Base-by-base conservation (phyloP, 106 monocot genomes). In the Gastrodia elata region DNA sequence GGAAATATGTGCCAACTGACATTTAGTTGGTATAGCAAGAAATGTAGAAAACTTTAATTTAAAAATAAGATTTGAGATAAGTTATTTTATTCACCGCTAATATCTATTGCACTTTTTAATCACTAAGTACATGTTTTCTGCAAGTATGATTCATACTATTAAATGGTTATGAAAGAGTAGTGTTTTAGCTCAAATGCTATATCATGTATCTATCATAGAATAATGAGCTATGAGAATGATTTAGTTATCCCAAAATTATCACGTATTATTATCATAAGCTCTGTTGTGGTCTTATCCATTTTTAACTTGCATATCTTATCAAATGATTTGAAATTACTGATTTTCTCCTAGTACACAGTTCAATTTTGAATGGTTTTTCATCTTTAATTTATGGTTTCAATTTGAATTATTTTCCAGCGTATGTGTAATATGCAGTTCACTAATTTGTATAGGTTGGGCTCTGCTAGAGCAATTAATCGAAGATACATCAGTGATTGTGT, bases 401-500 rank as follows among this genome's bases (percentile, higher is more conserved):
- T 43, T 71, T 71, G 26, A 71, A 1, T 71, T 71, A 13, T 71
- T 71, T 41, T 39, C 39, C 2, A 0, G 7, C 8, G 13, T 37
- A 35, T 69, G n/a, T 38, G 2, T 39, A 38, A 38, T 69, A 39
- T 69, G 3, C 39, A 35, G 65, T 28, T 65, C 41, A 15, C 65
- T 8, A 34, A 1, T 67, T 33, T 26, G 34, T 65, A 6, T 72
- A 83, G 83, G 73, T 76, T 83, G 72, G 83, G 83, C 72, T 83
- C 83, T 79, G 83, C 83, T 68, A 79, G 83, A 59, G 83, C 83
- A 46, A 79, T 83, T 61, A 83, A 83, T 49, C 79, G 83, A 11
- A 76, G 83, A 42, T 83, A 83, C 44, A 83, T 83, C 38, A 79
- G 79, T 76, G 83, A 83, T 61, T 83, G 79, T 69, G 83, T 83